Evolutionary conservation across 192 early-diverging fungal genomes (phyloP).

Genomic region (Kappamyces sp.): DNA sequence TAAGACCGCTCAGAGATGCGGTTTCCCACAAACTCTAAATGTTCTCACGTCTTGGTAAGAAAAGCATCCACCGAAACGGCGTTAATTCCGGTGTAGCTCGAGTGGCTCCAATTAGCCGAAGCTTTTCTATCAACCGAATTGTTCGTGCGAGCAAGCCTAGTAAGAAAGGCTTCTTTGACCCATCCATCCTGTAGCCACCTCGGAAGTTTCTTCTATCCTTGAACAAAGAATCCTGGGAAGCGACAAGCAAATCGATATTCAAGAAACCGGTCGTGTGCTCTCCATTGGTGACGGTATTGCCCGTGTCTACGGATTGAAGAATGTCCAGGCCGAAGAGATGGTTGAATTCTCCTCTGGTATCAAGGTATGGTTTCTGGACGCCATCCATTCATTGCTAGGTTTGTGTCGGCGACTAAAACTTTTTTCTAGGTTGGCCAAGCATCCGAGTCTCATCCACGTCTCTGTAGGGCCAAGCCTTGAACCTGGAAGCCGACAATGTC

Average conservation of each 20-base stretch:
- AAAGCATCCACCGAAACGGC: no score
- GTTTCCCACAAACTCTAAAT: no score
- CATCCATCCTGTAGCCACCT: conserved; percentile 45
- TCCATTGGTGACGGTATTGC: conserved; percentile 99
- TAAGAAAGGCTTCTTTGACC: neutral
- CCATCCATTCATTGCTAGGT: neutral
- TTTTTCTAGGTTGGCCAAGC: neutral
- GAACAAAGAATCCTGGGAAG: conserved; percentile 94
- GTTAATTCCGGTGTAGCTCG: no score
- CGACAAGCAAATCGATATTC: conserved; percentile 75
- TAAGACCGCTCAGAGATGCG: no score
- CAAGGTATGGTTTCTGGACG: conserved; percentile 53
- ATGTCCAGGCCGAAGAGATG: conserved; percentile 99
- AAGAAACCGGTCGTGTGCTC: conserved; percentile 97
- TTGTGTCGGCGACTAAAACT: neutral
- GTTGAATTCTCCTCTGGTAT: conserved; percentile 99
- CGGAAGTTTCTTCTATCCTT: conserved; percentile 96
- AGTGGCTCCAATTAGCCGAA: no score
- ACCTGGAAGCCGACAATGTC: conserved; percentile 99
- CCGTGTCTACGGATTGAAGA: conserved; percentile 97
- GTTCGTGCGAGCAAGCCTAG: conserved; percentile 7
- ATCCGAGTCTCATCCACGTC: conserved; percentile 4
- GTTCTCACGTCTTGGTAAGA: no score
- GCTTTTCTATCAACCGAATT: neutral
- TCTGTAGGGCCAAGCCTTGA: conserved; percentile 93